These are phyloP conservation scores for Vigna nakashimae DNA, from an alignment of 306 rosid genomes.

Conservation along the genomic window DNA sequence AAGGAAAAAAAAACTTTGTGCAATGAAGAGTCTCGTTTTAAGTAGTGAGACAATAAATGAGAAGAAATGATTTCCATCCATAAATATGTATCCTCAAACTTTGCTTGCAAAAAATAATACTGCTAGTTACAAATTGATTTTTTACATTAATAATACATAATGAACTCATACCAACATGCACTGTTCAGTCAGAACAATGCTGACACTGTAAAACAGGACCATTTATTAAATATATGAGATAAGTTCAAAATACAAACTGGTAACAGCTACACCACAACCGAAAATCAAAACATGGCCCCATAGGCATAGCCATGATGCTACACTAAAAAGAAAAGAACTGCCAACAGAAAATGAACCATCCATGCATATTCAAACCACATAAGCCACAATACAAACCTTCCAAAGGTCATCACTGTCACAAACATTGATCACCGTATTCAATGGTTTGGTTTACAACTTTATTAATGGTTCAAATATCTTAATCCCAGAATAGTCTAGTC, in stretches of 20 bases:
- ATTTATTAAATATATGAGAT: slow-evolving; percentile 33
- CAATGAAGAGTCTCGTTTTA: neutral
- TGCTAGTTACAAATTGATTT: slow-evolving; percentile 8
- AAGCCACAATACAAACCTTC: slow-evolving; percentile 37
- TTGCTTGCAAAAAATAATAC: slow-evolving; percentile 38
- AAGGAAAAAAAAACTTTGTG: neutral
- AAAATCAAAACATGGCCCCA: slow-evolving; percentile 50
- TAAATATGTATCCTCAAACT: neutral
- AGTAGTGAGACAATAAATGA: neutral
- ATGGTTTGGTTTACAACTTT: slow-evolving; percentile 37
- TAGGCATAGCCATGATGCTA: slow-evolving; percentile 13
- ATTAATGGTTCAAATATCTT: slow-evolving; percentile 22
- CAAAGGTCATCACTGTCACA: slow-evolving; percentile 48
- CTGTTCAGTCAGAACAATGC: slow-evolving; percentile 47
- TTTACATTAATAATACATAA: neutral
- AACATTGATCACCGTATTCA: slow-evolving; percentile 37
- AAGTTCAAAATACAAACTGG: slow-evolving; percentile 36
- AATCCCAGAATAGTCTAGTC: slow-evolving; percentile 30
- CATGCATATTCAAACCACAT: slow-evolving; percentile 42
- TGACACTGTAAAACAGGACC: neutral
- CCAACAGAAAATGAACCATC: slow-evolving; percentile 38
- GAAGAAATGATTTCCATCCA: neutral
- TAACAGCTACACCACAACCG: slow-evolving; percentile 47
- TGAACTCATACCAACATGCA: slow-evolving; percentile 40
- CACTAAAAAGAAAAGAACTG: slow-evolving; percentile 9